A percentile compares a stretch with the other conserved stretches of the same genome.
These are phyloP conservation scores for Paecilomyces fulvus DNA, from an alignment of 2,329 filamentous ascomycete species.

Conservation along the genomic window DNA sequence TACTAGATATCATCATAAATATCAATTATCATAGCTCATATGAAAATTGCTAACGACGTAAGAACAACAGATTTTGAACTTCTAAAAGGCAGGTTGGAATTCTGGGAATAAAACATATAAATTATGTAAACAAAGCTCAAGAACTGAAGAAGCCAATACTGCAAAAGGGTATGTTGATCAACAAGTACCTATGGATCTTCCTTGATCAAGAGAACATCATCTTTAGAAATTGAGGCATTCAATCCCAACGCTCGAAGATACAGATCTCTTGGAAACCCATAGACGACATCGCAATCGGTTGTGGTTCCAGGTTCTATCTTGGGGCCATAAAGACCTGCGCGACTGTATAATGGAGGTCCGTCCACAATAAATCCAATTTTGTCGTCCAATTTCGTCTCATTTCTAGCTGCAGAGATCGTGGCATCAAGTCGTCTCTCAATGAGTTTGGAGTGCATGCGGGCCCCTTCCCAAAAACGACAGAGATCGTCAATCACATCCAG, in stretches of 20 bases:
- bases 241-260: neutral
- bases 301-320: neutral
- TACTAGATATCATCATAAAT: neutral
- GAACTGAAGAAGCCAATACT: neutral
- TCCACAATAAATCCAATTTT: neutral
- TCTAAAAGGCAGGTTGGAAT: neutral
- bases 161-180: neutral
- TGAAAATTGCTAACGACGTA: neutral
- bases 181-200: neutral
- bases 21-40: neutral
- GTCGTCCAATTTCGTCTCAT: neutral
- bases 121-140: neutral
- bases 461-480: slow-evolving; percentile 47
- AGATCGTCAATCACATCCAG: slow-evolving; percentile 50
- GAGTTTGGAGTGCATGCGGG: slow-evolving; percentile 1
- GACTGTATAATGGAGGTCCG: neutral
- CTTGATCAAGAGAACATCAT: neutral
- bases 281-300: neutral
- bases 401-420: slow-evolving; percentile 1
- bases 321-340: neutral
- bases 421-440: neutral
- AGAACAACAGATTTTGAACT: neutral
- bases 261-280: neutral
- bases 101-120: neutral
- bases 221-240: neutral